Evolutionary conservation across 441 rosid species (phyloP).

Genomic region (Euphorbia corollata): DNA sequence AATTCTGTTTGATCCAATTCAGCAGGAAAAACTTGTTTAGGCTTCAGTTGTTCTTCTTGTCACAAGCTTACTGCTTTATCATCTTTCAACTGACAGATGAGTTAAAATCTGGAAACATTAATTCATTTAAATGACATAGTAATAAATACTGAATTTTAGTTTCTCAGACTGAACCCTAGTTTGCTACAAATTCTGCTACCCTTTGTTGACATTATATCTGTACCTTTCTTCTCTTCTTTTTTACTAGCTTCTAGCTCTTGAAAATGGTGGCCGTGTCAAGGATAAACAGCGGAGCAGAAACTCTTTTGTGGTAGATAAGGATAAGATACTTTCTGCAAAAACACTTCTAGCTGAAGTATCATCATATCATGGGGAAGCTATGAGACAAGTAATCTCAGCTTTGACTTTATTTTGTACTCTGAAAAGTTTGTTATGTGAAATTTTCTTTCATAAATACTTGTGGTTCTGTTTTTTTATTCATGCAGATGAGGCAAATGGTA

Average conservation of each 20-base stretch:
- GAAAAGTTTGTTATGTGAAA: background rate
- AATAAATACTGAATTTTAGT: slow-evolving; percentile 9
- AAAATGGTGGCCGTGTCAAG: slow-evolving; percentile 96
- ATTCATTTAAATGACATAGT: slow-evolving; percentile 5
- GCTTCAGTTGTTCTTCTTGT: background rate
- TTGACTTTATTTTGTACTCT: slow-evolving; percentile 12
- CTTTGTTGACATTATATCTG: background rate
- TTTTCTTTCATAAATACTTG: background rate
- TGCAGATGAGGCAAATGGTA: slow-evolving; percentile 91
- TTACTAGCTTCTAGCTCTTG: slow-evolving; percentile 81
- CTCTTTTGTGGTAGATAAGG: slow-evolving; percentile 87
- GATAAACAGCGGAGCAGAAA: slow-evolving; percentile 89
- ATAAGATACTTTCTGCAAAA: slow-evolving; percentile 86
- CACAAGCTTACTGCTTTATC: slow-evolving; percentile 5
- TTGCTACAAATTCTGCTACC: slow-evolving; percentile 3
- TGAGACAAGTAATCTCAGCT: slow-evolving; percentile 52
- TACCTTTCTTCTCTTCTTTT: slow-evolving; percentile 17
- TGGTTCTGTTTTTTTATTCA: slow-evolving; percentile 10
- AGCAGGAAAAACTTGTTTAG: slow-evolving; percentile 12
- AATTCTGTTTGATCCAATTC: slow-evolving; percentile 13
- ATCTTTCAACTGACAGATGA: slow-evolving; percentile 14
- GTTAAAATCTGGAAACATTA: slow-evolving; percentile 1
- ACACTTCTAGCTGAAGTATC: slow-evolving; percentile 67
- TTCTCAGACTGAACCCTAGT: background rate
- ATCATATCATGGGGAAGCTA: slow-evolving; percentile 67